Conservation (phyloP, 2,329 filamentous ascomycete species). For the Nemania abortiva region DNA sequence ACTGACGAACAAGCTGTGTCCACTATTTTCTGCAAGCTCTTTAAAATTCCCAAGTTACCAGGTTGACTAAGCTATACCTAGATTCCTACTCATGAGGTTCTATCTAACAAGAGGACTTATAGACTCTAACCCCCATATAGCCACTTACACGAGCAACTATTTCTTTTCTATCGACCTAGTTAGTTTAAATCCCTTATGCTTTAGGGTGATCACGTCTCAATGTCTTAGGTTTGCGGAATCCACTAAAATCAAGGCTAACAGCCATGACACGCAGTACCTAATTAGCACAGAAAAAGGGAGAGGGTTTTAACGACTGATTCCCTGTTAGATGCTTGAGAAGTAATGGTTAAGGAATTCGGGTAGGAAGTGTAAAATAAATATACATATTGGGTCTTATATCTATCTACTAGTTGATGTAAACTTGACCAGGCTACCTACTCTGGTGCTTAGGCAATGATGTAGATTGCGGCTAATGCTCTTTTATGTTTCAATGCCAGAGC, state of each 20-base stretch:
- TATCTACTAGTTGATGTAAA: too few relatives aligned
- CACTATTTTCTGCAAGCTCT: conserved; percentile 41
- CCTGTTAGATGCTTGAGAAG: too few relatives aligned
- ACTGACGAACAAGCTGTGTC: conserved; percentile 5
- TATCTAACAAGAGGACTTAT: background rate
- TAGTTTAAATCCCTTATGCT: background rate
- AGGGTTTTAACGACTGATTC: too few relatives aligned
- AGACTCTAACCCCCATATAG: background rate
- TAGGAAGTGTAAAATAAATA: too few relatives aligned
- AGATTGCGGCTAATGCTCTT: too few relatives aligned
- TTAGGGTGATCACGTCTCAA: background rate
- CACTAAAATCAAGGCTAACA: background rate
- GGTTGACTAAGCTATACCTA: background rate
- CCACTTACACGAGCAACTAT: background rate
- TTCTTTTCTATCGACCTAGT: background rate
- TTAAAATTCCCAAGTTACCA: conserved; percentile 18
- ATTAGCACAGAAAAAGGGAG: too few relatives aligned
- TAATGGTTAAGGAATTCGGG: too few relatives aligned
- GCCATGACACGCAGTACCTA: too few relatives aligned
- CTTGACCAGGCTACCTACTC: too few relatives aligned
- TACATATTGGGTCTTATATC: too few relatives aligned
- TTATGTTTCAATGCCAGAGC: too few relatives aligned
- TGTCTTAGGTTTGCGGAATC: background rate
- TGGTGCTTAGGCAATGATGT: too few relatives aligned
- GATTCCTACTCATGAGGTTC: background rate